Percentiles rank a stretch among this genome's conserved stretches.
Evolutionary conservation across 495 filamentous ascomycete genomes (phyloP).

Genomic region (Penicillium antarcticum): DNA sequence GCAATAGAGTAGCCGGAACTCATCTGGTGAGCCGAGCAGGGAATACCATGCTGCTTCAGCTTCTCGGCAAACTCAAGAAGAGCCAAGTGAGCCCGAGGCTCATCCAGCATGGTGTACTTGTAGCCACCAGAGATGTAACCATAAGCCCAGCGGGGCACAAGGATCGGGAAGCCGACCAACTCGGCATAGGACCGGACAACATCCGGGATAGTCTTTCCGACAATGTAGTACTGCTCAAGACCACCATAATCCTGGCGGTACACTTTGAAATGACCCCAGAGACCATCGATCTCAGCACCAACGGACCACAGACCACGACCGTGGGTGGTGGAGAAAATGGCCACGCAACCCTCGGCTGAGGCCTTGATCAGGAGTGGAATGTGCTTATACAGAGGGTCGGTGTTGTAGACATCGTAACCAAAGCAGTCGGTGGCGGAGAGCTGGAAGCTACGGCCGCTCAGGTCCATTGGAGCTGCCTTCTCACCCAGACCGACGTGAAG

Average conservation of each 20-base stretch:
- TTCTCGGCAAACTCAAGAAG: conserved; percentile 58
- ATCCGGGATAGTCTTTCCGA: conserved; percentile 61
- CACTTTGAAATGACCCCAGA: conserved; percentile 68
- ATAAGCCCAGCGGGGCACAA: conserved; percentile 66
- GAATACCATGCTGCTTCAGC: conserved; percentile 59
- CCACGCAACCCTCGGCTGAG: conserved; percentile 56
- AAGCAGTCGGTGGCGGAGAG: conserved; percentile 67
- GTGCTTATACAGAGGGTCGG: conserved; percentile 72
- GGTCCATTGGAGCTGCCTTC: conserved; percentile 67
- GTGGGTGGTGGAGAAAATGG: conserved; percentile 64
- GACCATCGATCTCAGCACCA: conserved; percentile 67
- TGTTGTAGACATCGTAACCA: conserved; percentile 65
- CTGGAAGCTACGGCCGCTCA: conserved; percentile 61
- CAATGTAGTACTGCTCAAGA: conserved; percentile 65
- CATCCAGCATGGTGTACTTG: conserved; percentile 65
- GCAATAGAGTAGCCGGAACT: conserved; percentile 69
- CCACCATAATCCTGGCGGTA: conserved; percentile 69
- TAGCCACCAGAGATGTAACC: conserved; percentile 67
- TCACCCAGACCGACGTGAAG: conserved; percentile 68
- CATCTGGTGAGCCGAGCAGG: conserved; percentile 71
- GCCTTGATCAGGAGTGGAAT: conserved; percentile 66
- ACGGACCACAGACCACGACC: conserved; percentile 59
- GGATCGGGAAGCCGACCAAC: conserved; percentile 59
- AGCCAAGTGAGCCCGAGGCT: conserved; percentile 54
- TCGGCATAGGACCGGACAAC: conserved; percentile 63